These are phyloP conservation scores for Phyllachora maydis DNA, from an alignment of 2,329 filamentous ascomycete genomes.

Conservation along the genomic window DNA sequence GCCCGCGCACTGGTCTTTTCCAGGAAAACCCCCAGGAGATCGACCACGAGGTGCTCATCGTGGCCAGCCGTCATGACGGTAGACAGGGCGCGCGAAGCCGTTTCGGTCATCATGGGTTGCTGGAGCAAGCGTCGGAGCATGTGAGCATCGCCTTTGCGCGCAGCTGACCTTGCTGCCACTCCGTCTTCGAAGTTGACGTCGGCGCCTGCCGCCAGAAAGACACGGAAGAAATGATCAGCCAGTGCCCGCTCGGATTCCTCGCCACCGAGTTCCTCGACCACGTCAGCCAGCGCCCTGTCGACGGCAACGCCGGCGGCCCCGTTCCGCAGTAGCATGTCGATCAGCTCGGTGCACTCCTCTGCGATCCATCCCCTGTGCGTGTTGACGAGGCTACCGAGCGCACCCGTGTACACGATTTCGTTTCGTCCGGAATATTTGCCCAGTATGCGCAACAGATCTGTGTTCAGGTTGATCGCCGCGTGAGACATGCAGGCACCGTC, in stretches of 20 bases:
- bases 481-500: conserved; percentile 8
- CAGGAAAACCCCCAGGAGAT: conserved; percentile 4
- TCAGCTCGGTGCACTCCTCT: conserved; percentile 6
- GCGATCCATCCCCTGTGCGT: conserved; percentile 8
- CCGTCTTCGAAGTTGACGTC: conserved; percentile 8
- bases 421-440: conserved; percentile 4
- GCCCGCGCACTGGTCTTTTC: conserved; percentile 2
- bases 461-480: conserved; percentile 6
- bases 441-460: conserved; percentile 5
- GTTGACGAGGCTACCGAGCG: conserved; percentile 5
- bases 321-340: conserved; percentile 6
- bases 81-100: conserved; percentile 5
- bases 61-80: conserved; percentile 7
- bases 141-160: conserved; percentile 5
- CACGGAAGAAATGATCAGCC: conserved; percentile 5
- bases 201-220: conserved; percentile 5
- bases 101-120: conserved; percentile 4
- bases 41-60: conserved; percentile 4
- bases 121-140: conserved; percentile 5
- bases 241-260: conserved; percentile 3
- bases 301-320: conserved; percentile 5
- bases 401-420: conserved; percentile 5
- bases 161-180: conserved; percentile 6
- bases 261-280: conserved; percentile 6
- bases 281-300: conserved; percentile 6